Evolutionary conservation across 306 rosid species (phyloP), one percentile per base, ranked within the genome.

Genomic region (Sphenostylis stenocarpa): DNA sequence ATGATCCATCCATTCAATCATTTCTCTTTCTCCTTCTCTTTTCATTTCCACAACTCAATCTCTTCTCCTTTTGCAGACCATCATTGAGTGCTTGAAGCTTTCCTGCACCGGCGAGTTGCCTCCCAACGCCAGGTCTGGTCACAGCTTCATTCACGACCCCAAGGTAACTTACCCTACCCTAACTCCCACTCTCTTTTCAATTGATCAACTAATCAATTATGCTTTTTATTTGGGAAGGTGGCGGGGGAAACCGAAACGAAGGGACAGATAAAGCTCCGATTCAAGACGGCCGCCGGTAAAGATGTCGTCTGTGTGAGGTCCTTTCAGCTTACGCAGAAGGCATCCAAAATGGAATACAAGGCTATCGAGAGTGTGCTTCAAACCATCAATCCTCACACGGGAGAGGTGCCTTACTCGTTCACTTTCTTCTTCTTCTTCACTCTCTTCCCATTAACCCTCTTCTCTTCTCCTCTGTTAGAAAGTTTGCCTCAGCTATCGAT

Each of bases 281-380:
- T 95, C 79, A 90, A 92, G 74, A 95, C 97, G 0, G 96, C 97
- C 0, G 97, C 95, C 0, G 91, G 93, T 2, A 95, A 91, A 80
- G 98, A 95, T 64, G 97, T 92, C 21, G 93, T 92, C 3, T 90
- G 93, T 67, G 89, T 95, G 7, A 89, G 98, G 87, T 95, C 98
- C 0, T 95, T 95, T 71, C 98, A 95, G 86, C 88, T 95, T 28
- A 95, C 98, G 15, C 97, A 95, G 48, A 92, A 92, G 83, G 97
- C 93, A 0, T 95, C 97, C 0, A 95, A 95, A 73, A 92, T 95
- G 98, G 98, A 95, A 82, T 95, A 86, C 53, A 95, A 95, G 58
- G 98, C 97, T 6, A 92, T 95, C 36, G 98, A 95, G 85, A 95
- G 97, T 53, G 98, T 95, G 19, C 96, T 95, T 80, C 98, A 95